Evolutionary conservation across 2,329 filamentous ascomycete genomes (phyloP), one percentile per base, ranked within the genome.

Genomic region (Colletotrichum truncatum): DNA sequence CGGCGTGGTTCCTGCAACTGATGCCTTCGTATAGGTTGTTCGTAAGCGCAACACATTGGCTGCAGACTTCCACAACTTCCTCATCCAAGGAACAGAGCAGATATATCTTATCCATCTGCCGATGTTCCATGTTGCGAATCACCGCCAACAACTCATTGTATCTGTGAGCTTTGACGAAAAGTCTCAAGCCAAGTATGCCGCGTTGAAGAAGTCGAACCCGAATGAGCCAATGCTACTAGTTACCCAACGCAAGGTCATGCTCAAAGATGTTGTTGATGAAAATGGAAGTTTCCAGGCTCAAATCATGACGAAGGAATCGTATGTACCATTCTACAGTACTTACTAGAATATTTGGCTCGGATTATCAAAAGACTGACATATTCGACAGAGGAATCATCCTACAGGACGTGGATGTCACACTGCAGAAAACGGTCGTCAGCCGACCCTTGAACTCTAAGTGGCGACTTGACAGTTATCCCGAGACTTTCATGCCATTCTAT

Each of bases 401-500:
- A 4, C 68, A 68, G 12, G 62, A 74, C 1, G 70, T 76, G 4
- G 66, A 57, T 1, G 68, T 77, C 0, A 64, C 39, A 0, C 25
- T 78, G 10, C 67, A 64, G 1, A 67, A 67, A 1, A 68, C 70
- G 4, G 59, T 77, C 10, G 76, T 76, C 6, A 75, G 73, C 45
- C 76, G 78, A 4, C 76, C 78, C 0, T 70, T 82, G 0, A 78
- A 77, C 67, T 76, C 75, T 2, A 70, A 70, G 4, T 72, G 73
- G 38, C 78, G 76, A 1, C 74, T 77, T 6, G 52, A 64, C 1
- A 55, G 71, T 1, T 82, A 81, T 18, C 81, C 81, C 0, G 11
- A 59, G 0, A 67, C 70, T 0, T 76, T 72, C 67, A 80, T 80
- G 76, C 80, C 80, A 0, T 82, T 82, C 56, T 83, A 82, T 30